Conservation (phyloP, 2,329 filamentous ascomycete species). For the Calonectria pseudoreteaudii region DNA sequence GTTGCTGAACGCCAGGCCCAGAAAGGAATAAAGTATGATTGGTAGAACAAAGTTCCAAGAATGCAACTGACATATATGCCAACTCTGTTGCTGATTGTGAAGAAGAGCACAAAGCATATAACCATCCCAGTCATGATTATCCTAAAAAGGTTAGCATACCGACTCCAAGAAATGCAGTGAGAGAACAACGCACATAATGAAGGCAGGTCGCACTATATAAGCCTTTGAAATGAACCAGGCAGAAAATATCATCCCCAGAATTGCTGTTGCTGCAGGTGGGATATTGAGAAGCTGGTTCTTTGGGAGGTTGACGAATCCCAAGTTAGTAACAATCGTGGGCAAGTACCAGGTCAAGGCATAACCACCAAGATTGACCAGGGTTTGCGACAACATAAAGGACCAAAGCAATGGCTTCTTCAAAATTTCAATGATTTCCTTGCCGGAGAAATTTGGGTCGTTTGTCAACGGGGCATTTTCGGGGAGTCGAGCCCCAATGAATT, state of each 20-base stretch:
- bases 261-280: conserved; percentile 55
- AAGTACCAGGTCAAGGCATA: conserved; percentile 57
- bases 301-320: conserved; percentile 56
- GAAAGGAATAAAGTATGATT: conserved; percentile 57
- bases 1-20: conserved; percentile 59
- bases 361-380: conserved; percentile 53
- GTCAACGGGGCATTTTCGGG: conserved; percentile 53
- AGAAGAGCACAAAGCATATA: background rate
- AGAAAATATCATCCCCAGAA: conserved; percentile 53
- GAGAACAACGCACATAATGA: conserved; percentile 12
- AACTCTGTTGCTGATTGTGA: background rate
- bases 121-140: background rate
- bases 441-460: conserved; percentile 49
- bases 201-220: conserved; percentile 14
- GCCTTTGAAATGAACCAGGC: conserved; percentile 47
- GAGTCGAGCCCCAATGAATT: conserved; percentile 53
- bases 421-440: conserved; percentile 49
- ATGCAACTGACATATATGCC: conserved; percentile 58
- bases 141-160: background rate
- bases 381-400: conserved; percentile 42
- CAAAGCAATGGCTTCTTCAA: conserved; percentile 41
- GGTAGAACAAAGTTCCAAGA: conserved; percentile 57
- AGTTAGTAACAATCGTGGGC: conserved; percentile 54
- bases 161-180: accelerated
- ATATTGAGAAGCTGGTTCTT: conserved; percentile 59